Evolutionary conservation across 2,329 filamentous ascomycete genomes (phyloP).

Genomic region (Penicillium sp.): DNA sequence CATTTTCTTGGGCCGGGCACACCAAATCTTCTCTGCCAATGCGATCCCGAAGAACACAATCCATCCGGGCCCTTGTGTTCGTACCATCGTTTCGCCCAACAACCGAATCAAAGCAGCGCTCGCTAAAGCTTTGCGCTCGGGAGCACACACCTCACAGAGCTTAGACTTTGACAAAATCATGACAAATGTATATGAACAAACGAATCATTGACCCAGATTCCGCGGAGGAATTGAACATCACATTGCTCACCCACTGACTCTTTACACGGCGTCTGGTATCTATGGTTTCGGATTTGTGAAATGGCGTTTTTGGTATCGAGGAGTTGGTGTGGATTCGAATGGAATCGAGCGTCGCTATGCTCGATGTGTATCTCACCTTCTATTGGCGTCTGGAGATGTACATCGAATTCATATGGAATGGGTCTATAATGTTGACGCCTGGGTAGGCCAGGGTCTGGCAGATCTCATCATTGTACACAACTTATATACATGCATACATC

Average conservation of each 20-base stretch:
- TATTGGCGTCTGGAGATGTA: slow-evolving; percentile 27
- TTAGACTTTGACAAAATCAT: not conserved
- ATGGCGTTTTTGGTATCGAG: not conserved
- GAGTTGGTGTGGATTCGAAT: slow-evolving; percentile 5
- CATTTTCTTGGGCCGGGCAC: not conserved
- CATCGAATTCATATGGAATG: slow-evolving; percentile 24
- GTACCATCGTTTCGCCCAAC: slow-evolving; percentile 9
- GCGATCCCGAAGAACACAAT: slow-evolving; percentile 6
- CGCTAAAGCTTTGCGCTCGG: slow-evolving; percentile 2
- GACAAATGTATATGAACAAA: slow-evolving; percentile 1
- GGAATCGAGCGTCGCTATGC: not conserved
- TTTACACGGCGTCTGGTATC: not conserved
- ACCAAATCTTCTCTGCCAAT: not conserved
- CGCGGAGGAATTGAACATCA: not conserved
- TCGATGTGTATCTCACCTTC: slow-evolving; percentile 10
- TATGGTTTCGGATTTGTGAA: not conserved
- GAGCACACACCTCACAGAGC: not conserved
- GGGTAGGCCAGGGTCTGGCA: slow-evolving; percentile 5
- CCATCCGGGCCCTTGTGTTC: slow-evolving; percentile 10
- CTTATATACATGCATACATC: slow-evolving; percentile 12
- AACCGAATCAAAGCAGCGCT: slow-evolving; percentile 7
- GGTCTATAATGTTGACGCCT: slow-evolving; percentile 18
- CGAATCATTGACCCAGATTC: not conserved
- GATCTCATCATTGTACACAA: slow-evolving; percentile 12
- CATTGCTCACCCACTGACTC: not conserved